phyloP scores from a whole-genome alignment of 495 filamentous ascomycete species.

The Lichenothelia convexa region DNA sequence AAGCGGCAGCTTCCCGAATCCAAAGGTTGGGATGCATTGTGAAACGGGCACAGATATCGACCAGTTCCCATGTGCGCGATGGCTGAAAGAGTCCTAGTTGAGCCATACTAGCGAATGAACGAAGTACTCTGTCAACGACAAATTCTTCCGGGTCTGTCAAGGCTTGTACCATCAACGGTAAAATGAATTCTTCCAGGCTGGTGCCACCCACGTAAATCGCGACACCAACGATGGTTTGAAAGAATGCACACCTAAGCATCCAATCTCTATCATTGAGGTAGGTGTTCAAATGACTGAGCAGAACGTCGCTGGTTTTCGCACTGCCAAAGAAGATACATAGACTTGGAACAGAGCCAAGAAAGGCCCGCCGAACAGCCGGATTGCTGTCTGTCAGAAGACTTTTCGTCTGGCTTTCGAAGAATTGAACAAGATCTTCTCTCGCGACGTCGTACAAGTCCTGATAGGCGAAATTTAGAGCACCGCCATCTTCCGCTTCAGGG shows the following conservation, averaged over 20 bases:
- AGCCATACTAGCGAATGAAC: constrained; percentile 78
- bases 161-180: constrained; percentile 94
- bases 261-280: constrained; percentile 95
- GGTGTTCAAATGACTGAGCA: constrained; percentile 88
- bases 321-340: constrained; percentile 93
- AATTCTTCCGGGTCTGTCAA: constrained; percentile 89
- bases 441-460: constrained; percentile 72
- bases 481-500: constrained; percentile 61
- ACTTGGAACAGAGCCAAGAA: constrained; percentile 81
- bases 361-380: constrained; percentile 75
- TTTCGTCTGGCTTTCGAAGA: constrained; percentile 80
- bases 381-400: constrained; percentile 72
- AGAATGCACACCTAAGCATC: constrained; percentile 92
- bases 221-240: constrained; percentile 87
- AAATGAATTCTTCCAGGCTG: constrained; percentile 84
- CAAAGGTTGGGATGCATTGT: constrained; percentile 87
- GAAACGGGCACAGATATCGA: constrained; percentile 63
- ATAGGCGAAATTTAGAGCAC: constrained; percentile 52
- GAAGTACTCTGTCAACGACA: constrained; percentile 78
- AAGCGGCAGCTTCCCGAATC: constrained; percentile 77
- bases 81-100: constrained; percentile 73
- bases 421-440: constrained; percentile 50
- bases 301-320: constrained; percentile 74
- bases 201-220: constrained; percentile 74
- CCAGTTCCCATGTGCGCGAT: constrained; percentile 68